A percentile compares a stretch with the other conserved stretches of the same genome.
These are phyloP conservation scores for Escovopsis sp. DNA, from an alignment of 2,329 filamentous ascomycete species.

Conservation along the genomic window DNA sequence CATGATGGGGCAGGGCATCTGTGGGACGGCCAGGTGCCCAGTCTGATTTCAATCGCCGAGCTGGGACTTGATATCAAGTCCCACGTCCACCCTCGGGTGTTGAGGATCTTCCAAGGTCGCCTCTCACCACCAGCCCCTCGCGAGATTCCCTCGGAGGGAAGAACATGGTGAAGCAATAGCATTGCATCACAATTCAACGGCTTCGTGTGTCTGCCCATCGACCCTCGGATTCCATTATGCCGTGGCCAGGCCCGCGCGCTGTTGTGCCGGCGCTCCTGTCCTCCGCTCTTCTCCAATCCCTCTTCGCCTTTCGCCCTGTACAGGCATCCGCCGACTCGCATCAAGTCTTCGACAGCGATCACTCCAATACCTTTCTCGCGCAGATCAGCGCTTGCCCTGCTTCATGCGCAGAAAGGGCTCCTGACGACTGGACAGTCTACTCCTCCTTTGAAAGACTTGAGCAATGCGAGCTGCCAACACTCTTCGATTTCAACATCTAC, in stretches of 20 bases:
- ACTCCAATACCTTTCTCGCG: background rate
- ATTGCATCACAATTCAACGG: too few relatives aligned
- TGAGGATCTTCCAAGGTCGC: too few relatives aligned
- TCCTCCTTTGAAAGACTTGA: slow-evolving; percentile 1
- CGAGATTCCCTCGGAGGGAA: too few relatives aligned
- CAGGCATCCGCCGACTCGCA: background rate
- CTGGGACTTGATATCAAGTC: too few relatives aligned
- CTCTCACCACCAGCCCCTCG: too few relatives aligned
- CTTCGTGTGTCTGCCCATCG: background rate
- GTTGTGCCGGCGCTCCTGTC: background rate
- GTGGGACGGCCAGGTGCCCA: too few relatives aligned
- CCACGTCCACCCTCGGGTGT: too few relatives aligned
- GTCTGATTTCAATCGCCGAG: too few relatives aligned
- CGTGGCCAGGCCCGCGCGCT: background rate
- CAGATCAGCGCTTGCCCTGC: background rate
- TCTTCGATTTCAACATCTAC: slow-evolving; percentile 2
- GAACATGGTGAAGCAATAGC: too few relatives aligned
- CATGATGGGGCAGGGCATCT: too few relatives aligned
- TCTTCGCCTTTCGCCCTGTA: background rate
- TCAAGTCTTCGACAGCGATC: background rate
- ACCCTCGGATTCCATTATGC: background rate
- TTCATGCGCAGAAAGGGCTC: background rate
- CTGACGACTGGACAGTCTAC: slow-evolving; percentile 2
- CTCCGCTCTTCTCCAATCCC: background rate
- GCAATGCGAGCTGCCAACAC: slow-evolving; percentile 1